A percentile compares a stretch with the other conserved stretches of the same genome.
phyloP scores from a whole-genome alignment of 257 asterid genomes.

The Scutellaria barbata region DNA sequence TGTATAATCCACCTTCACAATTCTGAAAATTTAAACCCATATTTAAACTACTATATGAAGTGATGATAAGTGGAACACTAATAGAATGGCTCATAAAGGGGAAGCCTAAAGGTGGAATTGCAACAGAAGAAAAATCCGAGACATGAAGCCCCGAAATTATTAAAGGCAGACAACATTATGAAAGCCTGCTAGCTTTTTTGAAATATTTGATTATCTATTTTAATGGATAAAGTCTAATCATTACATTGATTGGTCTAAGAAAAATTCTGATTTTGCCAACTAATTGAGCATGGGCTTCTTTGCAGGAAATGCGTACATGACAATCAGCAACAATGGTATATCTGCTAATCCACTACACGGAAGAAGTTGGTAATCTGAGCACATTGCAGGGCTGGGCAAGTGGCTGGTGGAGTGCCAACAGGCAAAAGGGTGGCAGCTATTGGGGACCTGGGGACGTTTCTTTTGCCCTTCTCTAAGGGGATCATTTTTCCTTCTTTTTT shows the following conservation, averaged over 20 bases:
- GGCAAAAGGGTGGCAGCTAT: slow-evolving; percentile 12
- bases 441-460: not conserved
- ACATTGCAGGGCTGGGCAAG: not conserved
- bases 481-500: not conserved
- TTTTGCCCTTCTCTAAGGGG: not conserved
- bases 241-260: not conserved
- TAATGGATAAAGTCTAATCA: not conserved
- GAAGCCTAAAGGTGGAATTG: not conserved
- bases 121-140: slow-evolving; percentile 9
- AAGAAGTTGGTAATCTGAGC: not conserved
- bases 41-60: not conserved
- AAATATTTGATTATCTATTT: not conserved
- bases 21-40: slow-evolving; percentile 3
- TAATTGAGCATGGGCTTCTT: not conserved
- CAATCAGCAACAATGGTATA: slow-evolving; percentile 18
- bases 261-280: not conserved
- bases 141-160: slow-evolving; percentile 15
- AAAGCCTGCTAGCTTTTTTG: not conserved
- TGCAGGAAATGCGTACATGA: not conserved
- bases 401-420: slow-evolving; percentile 10
- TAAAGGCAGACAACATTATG: not conserved
- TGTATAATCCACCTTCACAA: not conserved
- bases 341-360: not conserved
- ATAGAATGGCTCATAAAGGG: not conserved
- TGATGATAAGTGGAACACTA: not conserved